Conservation (phyloP, 805 yeast genomes). For the Starmerella bombi region DNA sequence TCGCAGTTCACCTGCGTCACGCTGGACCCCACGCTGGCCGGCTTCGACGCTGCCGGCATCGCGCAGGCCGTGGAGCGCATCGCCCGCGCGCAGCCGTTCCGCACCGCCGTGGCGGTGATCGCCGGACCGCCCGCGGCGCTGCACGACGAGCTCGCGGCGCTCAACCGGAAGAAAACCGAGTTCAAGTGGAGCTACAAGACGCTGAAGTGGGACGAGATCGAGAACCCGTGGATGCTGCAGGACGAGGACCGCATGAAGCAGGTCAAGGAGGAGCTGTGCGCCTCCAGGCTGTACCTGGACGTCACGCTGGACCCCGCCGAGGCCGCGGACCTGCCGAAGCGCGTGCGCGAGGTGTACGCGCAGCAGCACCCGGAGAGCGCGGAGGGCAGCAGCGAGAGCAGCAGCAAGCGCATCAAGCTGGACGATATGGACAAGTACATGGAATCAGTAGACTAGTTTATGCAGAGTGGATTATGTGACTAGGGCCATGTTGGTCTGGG, state of each 20-base stretch:
- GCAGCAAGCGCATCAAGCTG: too few relatives aligned
- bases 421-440: too few relatives aligned
- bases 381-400: too few relatives aligned
- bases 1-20: background rate
- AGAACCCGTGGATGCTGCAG: conserved; percentile 39
- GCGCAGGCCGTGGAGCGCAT: background rate
- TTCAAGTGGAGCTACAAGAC: conserved; percentile 35
- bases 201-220: conserved; percentile 34
- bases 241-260: conserved; percentile 36
- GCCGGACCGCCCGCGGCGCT: background rate
- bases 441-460: too few relatives aligned
- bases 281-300: conserved; percentile 46
- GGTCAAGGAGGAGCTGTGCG: conserved; percentile 42
- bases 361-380: too few relatives aligned
- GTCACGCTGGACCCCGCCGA: conserved; percentile 20
- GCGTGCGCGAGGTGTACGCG: background rate
- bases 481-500: background rate
- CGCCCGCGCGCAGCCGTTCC: background rate
- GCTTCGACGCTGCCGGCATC: background rate
- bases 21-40: background rate
- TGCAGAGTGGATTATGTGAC: background rate
- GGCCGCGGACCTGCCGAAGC: conserved; percentile 1
- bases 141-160: conserved; percentile 14
- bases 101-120: background rate
- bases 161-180: conserved; percentile 34